Evolutionary conservation across 495 filamentous ascomycete genomes (phyloP).

Genomic region (Trichoderma reesei): DNA sequence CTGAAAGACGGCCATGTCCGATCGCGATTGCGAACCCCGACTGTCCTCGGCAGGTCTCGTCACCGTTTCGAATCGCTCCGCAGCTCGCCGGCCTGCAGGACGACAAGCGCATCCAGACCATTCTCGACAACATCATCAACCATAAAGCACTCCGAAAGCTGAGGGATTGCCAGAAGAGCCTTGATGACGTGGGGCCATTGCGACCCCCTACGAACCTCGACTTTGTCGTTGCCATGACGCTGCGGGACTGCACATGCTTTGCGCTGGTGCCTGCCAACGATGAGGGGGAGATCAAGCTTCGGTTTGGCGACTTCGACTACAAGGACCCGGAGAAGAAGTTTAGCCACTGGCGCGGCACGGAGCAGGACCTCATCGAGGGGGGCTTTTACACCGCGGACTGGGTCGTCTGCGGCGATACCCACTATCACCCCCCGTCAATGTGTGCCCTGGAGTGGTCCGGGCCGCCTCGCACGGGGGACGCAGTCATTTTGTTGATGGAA

Average conservation of each 20-base stretch:
- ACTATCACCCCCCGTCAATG: slow-evolving; percentile 5
- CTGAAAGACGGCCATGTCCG: slow-evolving; percentile 15
- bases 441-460: slow-evolving; percentile 7
- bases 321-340: slow-evolving; percentile 67
- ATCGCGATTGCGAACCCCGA: slow-evolving; percentile 14
- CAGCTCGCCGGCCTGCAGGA: not conserved
- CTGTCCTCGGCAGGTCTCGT: not conserved
- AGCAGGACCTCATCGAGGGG: slow-evolving; percentile 50
- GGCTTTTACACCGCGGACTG: slow-evolving; percentile 58
- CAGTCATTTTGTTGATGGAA: not conserved
- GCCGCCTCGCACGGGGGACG: not conserved
- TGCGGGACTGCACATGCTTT: slow-evolving; percentile 82
- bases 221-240: slow-evolving; percentile 63
- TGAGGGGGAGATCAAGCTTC: slow-evolving; percentile 47
- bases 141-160: slow-evolving; percentile 33
- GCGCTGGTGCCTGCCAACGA: slow-evolving; percentile 19
- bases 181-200: slow-evolving; percentile 41
- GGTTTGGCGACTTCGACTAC: slow-evolving; percentile 78
- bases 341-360: slow-evolving; percentile 60
- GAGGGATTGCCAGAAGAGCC: slow-evolving; percentile 34
- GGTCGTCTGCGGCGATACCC: not conserved
- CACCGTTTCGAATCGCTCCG: not conserved
- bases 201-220: slow-evolving; percentile 13
- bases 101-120: not conserved
- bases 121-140: slow-evolving; percentile 13